These are phyloP conservation scores for Friedmanniomyces endolithicus DNA, from an alignment of 495 filamentous ascomycete species.

Conservation along the genomic window DNA sequence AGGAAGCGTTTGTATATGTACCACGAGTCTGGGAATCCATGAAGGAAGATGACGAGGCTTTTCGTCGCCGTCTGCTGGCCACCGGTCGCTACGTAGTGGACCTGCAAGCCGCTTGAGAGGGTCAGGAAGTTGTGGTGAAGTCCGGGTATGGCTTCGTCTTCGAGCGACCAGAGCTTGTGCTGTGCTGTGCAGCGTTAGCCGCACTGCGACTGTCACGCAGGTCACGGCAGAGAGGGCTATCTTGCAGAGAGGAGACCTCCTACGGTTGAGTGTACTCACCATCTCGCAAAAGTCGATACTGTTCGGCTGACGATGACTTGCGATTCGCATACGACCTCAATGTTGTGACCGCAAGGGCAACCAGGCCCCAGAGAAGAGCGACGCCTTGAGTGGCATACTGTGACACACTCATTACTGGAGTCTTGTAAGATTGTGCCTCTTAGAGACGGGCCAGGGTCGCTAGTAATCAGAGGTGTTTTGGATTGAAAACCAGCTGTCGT, in stretches of 20 bases:
- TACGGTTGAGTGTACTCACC: not conserved
- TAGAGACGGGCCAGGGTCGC: too few relatives aligned
- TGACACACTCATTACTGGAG: not conserved
- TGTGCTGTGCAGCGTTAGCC: not conserved
- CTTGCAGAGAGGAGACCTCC: too few relatives aligned
- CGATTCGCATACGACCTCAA: not conserved
- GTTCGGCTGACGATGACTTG: not conserved
- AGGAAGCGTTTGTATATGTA: slow-evolving; percentile 37
- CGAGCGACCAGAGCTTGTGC: not conserved
- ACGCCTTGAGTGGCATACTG: not conserved
- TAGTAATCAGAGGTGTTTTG: too few relatives aligned
- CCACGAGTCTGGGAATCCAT: slow-evolving; percentile 50
- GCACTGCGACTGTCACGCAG: too few relatives aligned
- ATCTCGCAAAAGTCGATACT: not conserved
- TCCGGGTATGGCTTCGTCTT: not conserved
- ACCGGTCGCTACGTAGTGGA: slow-evolving; percentile 33
- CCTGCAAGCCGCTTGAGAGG: slow-evolving; percentile 32
- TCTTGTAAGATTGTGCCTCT: not conserved
- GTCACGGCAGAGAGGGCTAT: too few relatives aligned
- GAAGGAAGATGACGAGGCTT: slow-evolving; percentile 42
- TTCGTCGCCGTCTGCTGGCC: slow-evolving; percentile 1
- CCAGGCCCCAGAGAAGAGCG: not conserved
- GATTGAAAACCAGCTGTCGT: too few relatives aligned
- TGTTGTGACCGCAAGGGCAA: not conserved
- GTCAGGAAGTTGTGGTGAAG: slow-evolving; percentile 29